These are phyloP conservation scores for Colletotrichum cuscutae DNA, from an alignment of 2,329 filamentous ascomycete genomes.

Conservation along the genomic window DNA sequence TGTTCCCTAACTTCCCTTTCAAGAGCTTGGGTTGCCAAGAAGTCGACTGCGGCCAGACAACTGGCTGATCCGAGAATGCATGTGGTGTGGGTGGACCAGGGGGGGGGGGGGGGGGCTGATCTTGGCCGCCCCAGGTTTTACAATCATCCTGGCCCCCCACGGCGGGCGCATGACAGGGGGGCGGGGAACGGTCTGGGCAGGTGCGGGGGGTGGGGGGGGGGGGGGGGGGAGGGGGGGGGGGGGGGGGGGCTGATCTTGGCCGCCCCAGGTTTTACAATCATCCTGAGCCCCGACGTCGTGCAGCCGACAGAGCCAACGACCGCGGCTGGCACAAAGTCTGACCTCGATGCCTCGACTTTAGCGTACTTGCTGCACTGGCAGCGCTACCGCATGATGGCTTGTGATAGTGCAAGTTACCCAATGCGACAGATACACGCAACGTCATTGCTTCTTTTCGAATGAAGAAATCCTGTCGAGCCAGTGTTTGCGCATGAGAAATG, in stretches of 20 bases:
- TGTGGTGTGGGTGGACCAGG: constrained; percentile 23
- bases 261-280: constrained; percentile 32
- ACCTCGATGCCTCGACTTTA: background rate
- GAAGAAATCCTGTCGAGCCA: background rate
- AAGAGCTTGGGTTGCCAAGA: constrained; percentile 27
- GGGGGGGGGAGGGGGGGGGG: no score
- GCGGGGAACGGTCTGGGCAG: no score
- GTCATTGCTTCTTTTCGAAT: background rate
- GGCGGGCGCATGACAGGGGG: no score
- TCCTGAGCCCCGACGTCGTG: constrained; percentile 24
- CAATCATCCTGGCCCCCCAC: constrained; percentile 21
- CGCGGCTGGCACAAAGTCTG: background rate
- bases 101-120: constrained; percentile 25
- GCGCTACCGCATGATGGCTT: background rate
- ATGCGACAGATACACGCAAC: background rate
- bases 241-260: constrained; percentile 31
- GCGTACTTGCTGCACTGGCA: background rate
- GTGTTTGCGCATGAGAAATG: background rate
- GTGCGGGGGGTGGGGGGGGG: no score
- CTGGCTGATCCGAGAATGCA: constrained; percentile 19
- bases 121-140: constrained; percentile 35
- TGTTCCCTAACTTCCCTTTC: background rate
- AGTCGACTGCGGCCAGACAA: constrained; percentile 8
- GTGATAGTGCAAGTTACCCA: background rate
- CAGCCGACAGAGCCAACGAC: constrained; percentile 8